Conservation (phyloP, 2,329 filamentous ascomycete genomes). For the Diaporthe sp. region DNA sequence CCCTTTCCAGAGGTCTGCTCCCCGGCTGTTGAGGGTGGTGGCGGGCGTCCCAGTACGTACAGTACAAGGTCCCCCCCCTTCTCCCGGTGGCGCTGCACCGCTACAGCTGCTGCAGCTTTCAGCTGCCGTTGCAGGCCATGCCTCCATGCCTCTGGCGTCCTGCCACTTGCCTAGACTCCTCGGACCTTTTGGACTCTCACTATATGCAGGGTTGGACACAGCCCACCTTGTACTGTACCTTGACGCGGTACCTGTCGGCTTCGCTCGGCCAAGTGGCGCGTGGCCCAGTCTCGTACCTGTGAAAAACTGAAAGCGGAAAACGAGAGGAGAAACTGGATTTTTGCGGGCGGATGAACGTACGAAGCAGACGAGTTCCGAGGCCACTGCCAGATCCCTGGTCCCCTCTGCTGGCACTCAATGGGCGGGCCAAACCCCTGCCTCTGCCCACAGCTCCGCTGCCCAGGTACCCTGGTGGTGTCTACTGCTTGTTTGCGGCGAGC, state of each 20-base stretch:
- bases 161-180: constrained; percentile 48
- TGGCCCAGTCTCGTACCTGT: constrained; percentile 31
- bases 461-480: constrained; percentile 15
- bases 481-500: constrained; percentile 24
- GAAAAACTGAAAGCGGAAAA: background rate
- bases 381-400: constrained; percentile 21
- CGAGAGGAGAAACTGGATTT: constrained; percentile 19
- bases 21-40: constrained; percentile 27
- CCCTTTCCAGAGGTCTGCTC: constrained; percentile 21
- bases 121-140: constrained; percentile 49
- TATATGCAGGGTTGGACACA: constrained; percentile 54
- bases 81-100: constrained; percentile 48
- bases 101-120: constrained; percentile 50
- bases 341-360: constrained; percentile 22
- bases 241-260: constrained; percentile 41
- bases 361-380: constrained; percentile 9
- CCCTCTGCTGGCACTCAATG: constrained; percentile 10
- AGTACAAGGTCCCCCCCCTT: constrained; percentile 34
- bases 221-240: constrained; percentile 45
- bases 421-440: constrained; percentile 22
- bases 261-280: constrained; percentile 38
- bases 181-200: constrained; percentile 49
- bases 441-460: constrained; percentile 15
- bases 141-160: constrained; percentile 31
- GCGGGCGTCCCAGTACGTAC: constrained; percentile 31